Evolutionary conservation across 1,284 basidiomycete genomes (phyloP).

Genomic region (Sphaerobolus stellatus): DNA sequence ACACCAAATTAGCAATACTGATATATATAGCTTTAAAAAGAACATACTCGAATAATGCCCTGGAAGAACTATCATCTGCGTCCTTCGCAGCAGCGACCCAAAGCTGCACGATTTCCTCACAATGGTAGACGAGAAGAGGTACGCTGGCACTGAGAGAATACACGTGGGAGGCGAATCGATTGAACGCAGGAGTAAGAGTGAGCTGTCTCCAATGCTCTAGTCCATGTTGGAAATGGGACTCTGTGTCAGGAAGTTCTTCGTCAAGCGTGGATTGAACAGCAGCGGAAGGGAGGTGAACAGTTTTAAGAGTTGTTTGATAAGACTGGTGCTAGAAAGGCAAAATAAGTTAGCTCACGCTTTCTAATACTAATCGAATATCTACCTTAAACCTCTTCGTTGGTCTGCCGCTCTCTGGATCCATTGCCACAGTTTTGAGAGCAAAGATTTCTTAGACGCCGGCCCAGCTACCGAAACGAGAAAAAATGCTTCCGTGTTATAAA

Average conservation of each 20-base stretch:
- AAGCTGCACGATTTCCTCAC: slow-evolving; percentile 59
- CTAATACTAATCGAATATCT: slow-evolving; percentile 5
- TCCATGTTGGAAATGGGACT: slow-evolving; percentile 70
- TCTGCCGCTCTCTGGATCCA: slow-evolving; percentile 12
- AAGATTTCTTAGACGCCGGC: background rate
- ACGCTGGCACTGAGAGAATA: slow-evolving; percentile 70
- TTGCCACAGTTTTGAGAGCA: background rate
- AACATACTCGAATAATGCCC: slow-evolving; percentile 69
- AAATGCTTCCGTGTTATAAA: too few species aligned
- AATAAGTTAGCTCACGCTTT: background rate
- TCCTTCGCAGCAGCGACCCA: slow-evolving; percentile 58
- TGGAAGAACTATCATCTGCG: slow-evolving; percentile 68
- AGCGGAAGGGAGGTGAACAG: slow-evolving; percentile 69
- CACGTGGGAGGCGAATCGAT: slow-evolving; percentile 63
- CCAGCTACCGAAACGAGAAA: background rate
- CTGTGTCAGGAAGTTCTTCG: slow-evolving; percentile 62
- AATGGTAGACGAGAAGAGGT: slow-evolving; percentile 80
- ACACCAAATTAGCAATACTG: slow-evolving; percentile 8
- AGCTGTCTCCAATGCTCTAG: slow-evolving; percentile 75
- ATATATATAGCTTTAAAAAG: slow-evolving; percentile 7
- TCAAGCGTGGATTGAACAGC: slow-evolving; percentile 57
- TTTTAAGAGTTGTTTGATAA: slow-evolving; percentile 62
- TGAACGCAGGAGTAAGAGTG: slow-evolving; percentile 76
- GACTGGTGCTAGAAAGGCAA: slow-evolving; percentile 60
- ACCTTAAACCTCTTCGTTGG: slow-evolving; percentile 42